Base-by-base conservation (phyloP, 129 eudicot genomes). In the Escallonia rubra region DNA sequence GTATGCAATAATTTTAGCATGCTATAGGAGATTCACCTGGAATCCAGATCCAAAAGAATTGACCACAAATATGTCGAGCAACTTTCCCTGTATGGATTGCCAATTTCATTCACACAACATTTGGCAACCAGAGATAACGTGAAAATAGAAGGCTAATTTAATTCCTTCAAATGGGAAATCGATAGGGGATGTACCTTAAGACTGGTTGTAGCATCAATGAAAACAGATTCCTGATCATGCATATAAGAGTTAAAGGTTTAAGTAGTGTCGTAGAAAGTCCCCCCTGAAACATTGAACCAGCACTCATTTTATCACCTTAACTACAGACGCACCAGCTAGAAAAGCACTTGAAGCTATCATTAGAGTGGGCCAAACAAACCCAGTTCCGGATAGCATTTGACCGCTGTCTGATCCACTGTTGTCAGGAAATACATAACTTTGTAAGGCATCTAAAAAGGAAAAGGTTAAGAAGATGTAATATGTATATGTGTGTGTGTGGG, bases 11-110 rank as follows among this genome's bases (percentile, higher is more conserved):
- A 39, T 52, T 41, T 16, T 58, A 51, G 34, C 23, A 51, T 41
- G 43, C 40, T 43, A 69, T 39, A 53, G 23, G 47, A 68, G 43
- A 66, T 57, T 55, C 83, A 92, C 98, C 94, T 91, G 98, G 81
- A 83, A 91, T 64, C 84, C 98, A 57, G 98, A 88, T 63, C 98
- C 98, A 65, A 81, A 88, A 13, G 98, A 91, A 84, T 91, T 91
- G 61, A 91, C 98, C n/a, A 91, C 94, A 81, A 91, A 91, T 74
- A 91, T 88, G 69, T 91, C 96, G 43, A 91, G 96, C 81, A 86
- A 67, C 79, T 83, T 91, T 48, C 89, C 98, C 98, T 91, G 80
- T 57, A 66, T 44, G 55, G 41, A 69, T 65, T 59, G 51, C 14
- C 57, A 56, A 60, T 5, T 58, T 74, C 67, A 66, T 12, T 49